Evolutionary conservation across 768 basidiomycete species (phyloP).

Genomic region (Auriscalpium orientale): DNA sequence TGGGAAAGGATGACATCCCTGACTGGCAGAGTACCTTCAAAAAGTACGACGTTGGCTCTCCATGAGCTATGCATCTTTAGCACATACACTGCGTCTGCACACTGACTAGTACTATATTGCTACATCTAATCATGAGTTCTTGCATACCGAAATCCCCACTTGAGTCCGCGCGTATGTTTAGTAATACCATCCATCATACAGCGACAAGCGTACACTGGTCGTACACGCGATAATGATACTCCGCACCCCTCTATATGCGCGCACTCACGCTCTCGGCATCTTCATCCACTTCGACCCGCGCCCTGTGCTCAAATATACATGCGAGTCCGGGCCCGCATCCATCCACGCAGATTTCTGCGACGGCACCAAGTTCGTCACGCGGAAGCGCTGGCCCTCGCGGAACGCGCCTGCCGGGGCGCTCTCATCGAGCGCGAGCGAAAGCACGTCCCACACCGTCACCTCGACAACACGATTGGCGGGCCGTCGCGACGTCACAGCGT

Average conservation of each 20-base stretch:
- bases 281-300: slow-evolving; percentile 59
- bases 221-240: not conserved
- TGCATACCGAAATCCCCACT: too few relatives aligned
- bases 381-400: slow-evolving; percentile 12
- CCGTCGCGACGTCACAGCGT: slow-evolving; percentile 1
- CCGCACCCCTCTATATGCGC: not conserved
- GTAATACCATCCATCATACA: too few relatives aligned
- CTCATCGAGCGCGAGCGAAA: slow-evolving; percentile 8
- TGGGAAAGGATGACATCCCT: slow-evolving; percentile 75
- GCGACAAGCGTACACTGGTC: too few relatives aligned
- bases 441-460: slow-evolving; percentile 14
- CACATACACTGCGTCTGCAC: too few relatives aligned
- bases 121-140: too few relatives aligned
- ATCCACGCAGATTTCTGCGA: slow-evolving; percentile 68
- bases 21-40: slow-evolving; percentile 54
- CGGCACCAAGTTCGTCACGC: slow-evolving; percentile 58
- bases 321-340: slow-evolving; percentile 40
- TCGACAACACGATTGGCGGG: slow-evolving; percentile 9
- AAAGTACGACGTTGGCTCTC: slow-evolving; percentile 57
- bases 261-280: not conserved
- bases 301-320: slow-evolving; percentile 64
- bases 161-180: too few relatives aligned
- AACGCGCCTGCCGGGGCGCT: slow-evolving; percentile 2
- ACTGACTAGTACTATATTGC: too few relatives aligned
- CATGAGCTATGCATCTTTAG: not conserved